phyloP scores from a whole-genome alignment of 345 rosid genomes.

The Salix arbutifolia region DNA sequence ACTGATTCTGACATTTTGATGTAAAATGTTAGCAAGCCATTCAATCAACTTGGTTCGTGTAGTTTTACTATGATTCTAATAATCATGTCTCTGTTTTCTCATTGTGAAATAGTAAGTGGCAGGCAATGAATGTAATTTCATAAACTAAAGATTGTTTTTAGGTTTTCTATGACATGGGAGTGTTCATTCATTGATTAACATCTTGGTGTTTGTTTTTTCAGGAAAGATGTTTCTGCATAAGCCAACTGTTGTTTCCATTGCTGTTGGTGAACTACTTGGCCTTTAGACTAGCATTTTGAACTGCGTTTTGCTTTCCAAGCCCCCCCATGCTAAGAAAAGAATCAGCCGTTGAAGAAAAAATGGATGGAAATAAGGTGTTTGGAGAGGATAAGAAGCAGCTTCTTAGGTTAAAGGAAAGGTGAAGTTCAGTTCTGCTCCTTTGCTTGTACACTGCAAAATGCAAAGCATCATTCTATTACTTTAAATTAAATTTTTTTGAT shows the following conservation, averaged over 20 bases:
- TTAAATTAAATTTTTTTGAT: no score
- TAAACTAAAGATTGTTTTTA: background rate
- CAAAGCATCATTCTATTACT: background rate
- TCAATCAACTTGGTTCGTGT: background rate
- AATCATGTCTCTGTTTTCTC: background rate
- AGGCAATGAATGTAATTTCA: background rate
- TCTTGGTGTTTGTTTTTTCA: background rate
- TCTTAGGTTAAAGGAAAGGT: conserved; percentile 7
- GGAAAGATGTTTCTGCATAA: background rate
- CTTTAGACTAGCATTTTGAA: conserved; percentile 6
- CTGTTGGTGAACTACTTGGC: background rate
- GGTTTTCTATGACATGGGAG: background rate
- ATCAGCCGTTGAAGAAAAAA: background rate
- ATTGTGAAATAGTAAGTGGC: background rate
- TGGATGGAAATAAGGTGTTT: background rate
- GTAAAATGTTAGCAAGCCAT: background rate
- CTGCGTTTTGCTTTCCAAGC: background rate
- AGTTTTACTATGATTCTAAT: background rate
- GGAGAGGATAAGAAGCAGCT: conserved; percentile 6
- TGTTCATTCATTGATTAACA: background rate
- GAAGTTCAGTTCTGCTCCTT: background rate
- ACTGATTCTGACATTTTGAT: background rate
- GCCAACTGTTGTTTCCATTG: background rate
- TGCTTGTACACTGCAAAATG: conserved; percentile 3
- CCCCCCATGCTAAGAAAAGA: background rate